Conservation (phyloP, 2,329 filamentous ascomycete species). For the Ceratocystis alfenasii region DNA sequence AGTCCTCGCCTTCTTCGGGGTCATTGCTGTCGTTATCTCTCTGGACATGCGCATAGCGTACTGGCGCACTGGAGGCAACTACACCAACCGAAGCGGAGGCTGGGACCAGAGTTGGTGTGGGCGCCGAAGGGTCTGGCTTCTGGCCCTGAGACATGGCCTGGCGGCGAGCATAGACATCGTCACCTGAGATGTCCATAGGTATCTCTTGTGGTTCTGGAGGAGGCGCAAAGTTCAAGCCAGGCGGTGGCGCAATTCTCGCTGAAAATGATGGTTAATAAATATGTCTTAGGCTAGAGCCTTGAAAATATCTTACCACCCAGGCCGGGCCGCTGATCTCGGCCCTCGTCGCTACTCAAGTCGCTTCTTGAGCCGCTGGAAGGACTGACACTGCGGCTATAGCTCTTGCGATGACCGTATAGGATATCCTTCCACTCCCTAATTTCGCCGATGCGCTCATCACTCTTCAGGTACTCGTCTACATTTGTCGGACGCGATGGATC, state of each 20-base stretch:
- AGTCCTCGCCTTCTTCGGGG: slow-evolving; percentile 32
- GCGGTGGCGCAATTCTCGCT: slow-evolving; percentile 51
- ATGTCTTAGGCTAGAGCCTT: background rate
- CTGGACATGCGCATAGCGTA: slow-evolving; percentile 52
- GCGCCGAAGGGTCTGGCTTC: slow-evolving; percentile 24
- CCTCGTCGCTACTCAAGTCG: slow-evolving; percentile 34
- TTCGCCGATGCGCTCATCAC: slow-evolving; percentile 71
- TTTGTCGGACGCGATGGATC: slow-evolving; percentile 73
- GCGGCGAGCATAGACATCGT: slow-evolving; percentile 57
- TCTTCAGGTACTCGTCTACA: slow-evolving; percentile 71
- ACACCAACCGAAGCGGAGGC: slow-evolving; percentile 33
- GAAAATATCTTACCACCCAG: background rate
- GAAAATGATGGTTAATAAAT: background rate
- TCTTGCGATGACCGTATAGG: slow-evolving; percentile 59
- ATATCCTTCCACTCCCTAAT: slow-evolving; percentile 75
- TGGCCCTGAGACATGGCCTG: slow-evolving; percentile 43
- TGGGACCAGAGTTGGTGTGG: slow-evolving; percentile 24
- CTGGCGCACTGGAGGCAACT: slow-evolving; percentile 56
- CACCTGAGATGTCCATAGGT: slow-evolving; percentile 44
- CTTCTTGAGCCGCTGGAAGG: slow-evolving; percentile 27
- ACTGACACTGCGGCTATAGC: slow-evolving; percentile 30
- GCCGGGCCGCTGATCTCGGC: slow-evolving; percentile 21
- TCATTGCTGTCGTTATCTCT: slow-evolving; percentile 17
- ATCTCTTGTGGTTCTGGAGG: slow-evolving; percentile 38
- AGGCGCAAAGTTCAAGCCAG: slow-evolving; percentile 45